Base-by-base conservation (phyloP, 129 eudicot species). In the Pseudognaphalium luteoalbum region DNA sequence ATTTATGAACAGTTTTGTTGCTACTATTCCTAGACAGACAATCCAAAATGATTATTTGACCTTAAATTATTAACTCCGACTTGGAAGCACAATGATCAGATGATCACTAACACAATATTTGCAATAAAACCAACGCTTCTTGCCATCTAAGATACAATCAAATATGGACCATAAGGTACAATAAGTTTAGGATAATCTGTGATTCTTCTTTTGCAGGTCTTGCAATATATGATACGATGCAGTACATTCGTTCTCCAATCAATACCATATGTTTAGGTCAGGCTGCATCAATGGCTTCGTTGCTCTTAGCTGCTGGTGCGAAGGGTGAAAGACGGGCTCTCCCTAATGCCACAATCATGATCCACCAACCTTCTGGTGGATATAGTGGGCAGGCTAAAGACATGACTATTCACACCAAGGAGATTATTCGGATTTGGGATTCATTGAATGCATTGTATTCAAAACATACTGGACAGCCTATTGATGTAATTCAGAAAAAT, bases 321-420 rank as follows among this genome's bases (percentile, higher is more conserved):
- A 92, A 92, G 88, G 97, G 97, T 69, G 91, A 92, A 76, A 84
- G 97, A 81, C 78, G 87, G 37, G 65, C 96, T 71, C 97, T 92
- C 74, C 97, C 97, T 29, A 89, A 92, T 66, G 96, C 97, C 21
- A 87, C 96, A 8, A 75, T 92, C 69, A 92, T 92, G 97, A 80
- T 92, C 81, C 97, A 92, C 74, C 97, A 92, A 72, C 97, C 97
- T 39, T 89, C 97, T 8, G 97, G 96, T 54, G 97, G 96, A 59
- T 87, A 89, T 61, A 89, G 96, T 60, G 97, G 96, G 59, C 97
- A 92, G 81, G 96, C 97, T 17, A 87, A 87, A 83, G 97, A 92
- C 77, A 70, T 92, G 66, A 87, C 84, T 57, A 92, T 92, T 70
- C 97, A 92, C 90, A 92, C 96, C 19, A 87, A 89, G 70, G 80